These are phyloP conservation scores for Xylaria sp. DNA, from an alignment of 2,329 filamentous ascomycete genomes.

Conservation along the genomic window DNA sequence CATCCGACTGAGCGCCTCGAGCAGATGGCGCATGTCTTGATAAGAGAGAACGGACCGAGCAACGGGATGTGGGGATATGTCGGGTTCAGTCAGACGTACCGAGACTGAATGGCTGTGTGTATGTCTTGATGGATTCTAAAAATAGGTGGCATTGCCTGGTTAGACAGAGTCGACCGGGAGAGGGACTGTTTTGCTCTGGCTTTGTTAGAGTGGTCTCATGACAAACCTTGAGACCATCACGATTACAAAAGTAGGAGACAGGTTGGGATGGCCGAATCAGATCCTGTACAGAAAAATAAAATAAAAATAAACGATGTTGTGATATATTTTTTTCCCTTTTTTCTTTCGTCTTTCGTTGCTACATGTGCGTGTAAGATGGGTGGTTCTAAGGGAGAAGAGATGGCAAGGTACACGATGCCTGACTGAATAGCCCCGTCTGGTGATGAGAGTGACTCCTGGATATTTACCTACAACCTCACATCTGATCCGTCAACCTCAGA, in stretches of 20 bases:
- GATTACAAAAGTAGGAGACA: background rate
- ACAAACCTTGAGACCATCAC: background rate
- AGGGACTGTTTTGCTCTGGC: background rate
- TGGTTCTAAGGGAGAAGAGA: background rate
- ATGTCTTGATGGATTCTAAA: background rate
- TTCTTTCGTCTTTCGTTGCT: background rate
- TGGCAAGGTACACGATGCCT: background rate
- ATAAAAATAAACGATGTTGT: background rate
- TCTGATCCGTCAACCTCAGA: background rate
- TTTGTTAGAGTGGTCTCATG: background rate
- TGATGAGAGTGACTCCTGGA: constrained; percentile 3
- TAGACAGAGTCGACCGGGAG: background rate
- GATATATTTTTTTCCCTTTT: background rate
- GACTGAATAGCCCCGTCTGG: background rate
- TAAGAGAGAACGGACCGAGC: too few species aligned
- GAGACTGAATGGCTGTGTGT: background rate
- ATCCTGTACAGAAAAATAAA: background rate
- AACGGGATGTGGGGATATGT: too few species aligned
- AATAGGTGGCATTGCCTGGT: too few species aligned
- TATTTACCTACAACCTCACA: background rate
- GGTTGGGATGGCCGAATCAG: background rate
- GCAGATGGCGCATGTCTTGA: too few species aligned
- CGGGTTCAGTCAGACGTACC: too few species aligned
- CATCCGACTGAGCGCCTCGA: too few species aligned
- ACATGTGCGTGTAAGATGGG: background rate